Base-by-base conservation (phyloP, 2,329 filamentous ascomycete genomes). In the Pseudocercospora fijiensis region DNA sequence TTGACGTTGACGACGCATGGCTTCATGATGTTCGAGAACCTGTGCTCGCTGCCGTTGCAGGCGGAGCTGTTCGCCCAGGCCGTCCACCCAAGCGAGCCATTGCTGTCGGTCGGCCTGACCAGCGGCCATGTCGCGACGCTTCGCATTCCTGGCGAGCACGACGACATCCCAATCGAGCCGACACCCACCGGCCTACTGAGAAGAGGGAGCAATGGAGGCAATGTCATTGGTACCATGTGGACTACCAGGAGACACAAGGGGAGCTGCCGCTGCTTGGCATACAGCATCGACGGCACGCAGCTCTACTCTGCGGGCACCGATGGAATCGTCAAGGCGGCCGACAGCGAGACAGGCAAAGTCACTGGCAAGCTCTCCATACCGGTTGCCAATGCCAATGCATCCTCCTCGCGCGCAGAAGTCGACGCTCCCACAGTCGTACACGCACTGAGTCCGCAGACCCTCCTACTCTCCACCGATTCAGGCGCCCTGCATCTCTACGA, bases 381-480 rank as follows among this genome's bases (percentile, higher is more conserved):
- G 67, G 16, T 72, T 13, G 78, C 82, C 65, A 41, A 7, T 8
- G 74, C 76, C 1, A 18, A 22, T 8, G 65, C 65, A 49, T 83
- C 74, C 73, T 51, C 26, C 2, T 78, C 68, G 56, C 79, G 75
- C 61, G 76, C 75, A 63, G 76, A 80, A 43, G 76, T 87, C 59
- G 92, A 96, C 76, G 82, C 86, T n/a, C 91, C 93, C 0, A 90
- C 90, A 1, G 84, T 96, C 27, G 82, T 98, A 58, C 90, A 95
- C 76, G 87, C 87, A 4, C 86, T 98, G 26, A 95, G 91, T 8
- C 92, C 93, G 0, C 91, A 96, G 77, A 92, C 89, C 13, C 84
- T 99, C 53, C 86, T 99, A 55, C 86, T 98, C 27, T 92, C 89
- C 22, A 96, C 93, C 69, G 95, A 99, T 79, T 95, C 91, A 1